A percentile compares a stretch with the other conserved stretches of the same genome.
These are phyloP conservation scores for Barbarea vulgaris DNA, from an alignment of 345 rosid genomes.

Conservation along the genomic window DNA sequence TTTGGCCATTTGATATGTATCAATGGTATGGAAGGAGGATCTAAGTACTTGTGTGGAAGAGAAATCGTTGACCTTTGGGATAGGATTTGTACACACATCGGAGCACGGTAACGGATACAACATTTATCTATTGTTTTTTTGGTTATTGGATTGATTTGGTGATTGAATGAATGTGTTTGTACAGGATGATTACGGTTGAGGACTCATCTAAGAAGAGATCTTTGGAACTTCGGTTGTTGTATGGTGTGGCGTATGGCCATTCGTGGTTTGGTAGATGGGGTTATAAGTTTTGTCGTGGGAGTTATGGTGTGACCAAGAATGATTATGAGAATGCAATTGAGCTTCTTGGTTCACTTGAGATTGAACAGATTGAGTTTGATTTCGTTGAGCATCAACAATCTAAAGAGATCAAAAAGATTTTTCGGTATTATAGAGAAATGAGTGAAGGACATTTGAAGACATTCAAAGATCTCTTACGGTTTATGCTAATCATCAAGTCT, in stretches of 20 bases:
- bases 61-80: constrained; percentile 90
- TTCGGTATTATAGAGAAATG: constrained; percentile 54
- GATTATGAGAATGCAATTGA: constrained; percentile 66
- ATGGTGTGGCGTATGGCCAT: constrained; percentile 86
- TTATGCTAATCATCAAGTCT: constrained; percentile 67
- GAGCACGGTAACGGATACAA: constrained; percentile 52
- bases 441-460: constrained; percentile 69
- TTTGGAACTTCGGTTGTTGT: constrained; percentile 72
- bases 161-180: constrained; percentile 19
- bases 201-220: constrained; percentile 71
- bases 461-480: constrained; percentile 68
- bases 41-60: constrained; percentile 64
- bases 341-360: constrained; percentile 59
- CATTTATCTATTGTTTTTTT: not conserved
- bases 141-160: not conserved
- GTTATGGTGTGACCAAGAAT: constrained; percentile 71
- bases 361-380: constrained; percentile 54
- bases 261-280: constrained; percentile 96
- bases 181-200: constrained; percentile 70
- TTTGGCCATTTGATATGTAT: constrained; percentile 80
- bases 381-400: constrained; percentile 39
- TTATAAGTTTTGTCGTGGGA: constrained; percentile 68
- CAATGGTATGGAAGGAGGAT: constrained; percentile 85
- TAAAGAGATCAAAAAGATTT: constrained; percentile 50
- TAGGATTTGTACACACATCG: constrained; percentile 59